A percentile compares a stretch with the other conserved stretches of the same genome.
phyloP scores from a whole-genome alignment of 768 basidiomycete species.

The Pleurotus salmoneostramineus region DNA sequence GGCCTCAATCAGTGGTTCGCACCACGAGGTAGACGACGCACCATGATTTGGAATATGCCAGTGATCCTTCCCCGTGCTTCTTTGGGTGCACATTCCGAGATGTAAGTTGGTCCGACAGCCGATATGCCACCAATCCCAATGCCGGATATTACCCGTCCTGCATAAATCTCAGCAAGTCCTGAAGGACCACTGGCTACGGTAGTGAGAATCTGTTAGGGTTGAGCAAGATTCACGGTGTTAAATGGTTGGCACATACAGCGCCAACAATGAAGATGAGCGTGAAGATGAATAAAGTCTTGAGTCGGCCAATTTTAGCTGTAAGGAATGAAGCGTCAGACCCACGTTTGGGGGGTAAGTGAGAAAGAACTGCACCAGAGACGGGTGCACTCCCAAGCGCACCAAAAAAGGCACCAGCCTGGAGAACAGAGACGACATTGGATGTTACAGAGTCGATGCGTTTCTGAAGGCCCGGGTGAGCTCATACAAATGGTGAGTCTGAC shows the following conservation, averaged over 20 bases:
- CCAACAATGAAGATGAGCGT: neutral
- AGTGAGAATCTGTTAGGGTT: constrained; percentile 57
- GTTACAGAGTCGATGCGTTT: constrained; percentile 49
- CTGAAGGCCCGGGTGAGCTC: neutral
- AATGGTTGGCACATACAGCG: too few species aligned
- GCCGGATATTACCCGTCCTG: constrained; percentile 58
- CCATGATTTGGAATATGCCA: constrained; percentile 78
- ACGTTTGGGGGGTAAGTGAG: too few species aligned
- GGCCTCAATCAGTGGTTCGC: neutral
- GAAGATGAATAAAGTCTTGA: constrained; percentile 8
- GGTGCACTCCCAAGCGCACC: constrained; percentile 76
- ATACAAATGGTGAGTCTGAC: too few species aligned
- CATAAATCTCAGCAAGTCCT: constrained; percentile 53
- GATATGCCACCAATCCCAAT: constrained; percentile 62
- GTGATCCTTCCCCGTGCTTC: constrained; percentile 64
- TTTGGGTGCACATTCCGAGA: constrained; percentile 67
- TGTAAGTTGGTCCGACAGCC: constrained; percentile 62
- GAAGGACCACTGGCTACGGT: constrained; percentile 42
- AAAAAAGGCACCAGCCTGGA: constrained; percentile 88
- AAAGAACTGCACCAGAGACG: constrained; percentile 44
- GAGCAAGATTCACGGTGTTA: too few species aligned
- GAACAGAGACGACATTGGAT: constrained; percentile 81
- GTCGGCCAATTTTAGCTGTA: constrained; percentile 6
- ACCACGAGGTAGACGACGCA: constrained; percentile 14
- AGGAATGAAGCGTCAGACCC: too few species aligned